These are phyloP conservation scores for Peronospora destructor DNA, from an alignment of 352 stramenopile genomes.

Conservation along the genomic window DNA sequence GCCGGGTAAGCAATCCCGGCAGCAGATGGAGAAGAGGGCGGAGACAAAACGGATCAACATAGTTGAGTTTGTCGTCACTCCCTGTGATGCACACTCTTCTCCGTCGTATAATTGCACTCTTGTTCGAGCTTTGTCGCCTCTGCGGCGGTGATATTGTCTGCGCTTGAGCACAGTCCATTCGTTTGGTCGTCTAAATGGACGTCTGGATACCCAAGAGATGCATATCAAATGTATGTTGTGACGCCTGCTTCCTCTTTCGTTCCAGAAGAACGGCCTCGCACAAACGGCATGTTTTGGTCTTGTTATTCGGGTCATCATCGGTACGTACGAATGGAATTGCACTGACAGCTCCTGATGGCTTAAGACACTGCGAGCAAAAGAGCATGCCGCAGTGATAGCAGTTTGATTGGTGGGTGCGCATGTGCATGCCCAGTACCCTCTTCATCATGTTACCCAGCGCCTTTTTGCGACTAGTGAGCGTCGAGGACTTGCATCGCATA, in stretches of 20 bases:
- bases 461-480: constrained; percentile 42
- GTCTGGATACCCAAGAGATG: constrained; percentile 47
- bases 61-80: constrained; percentile 13
- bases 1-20: constrained; percentile 13
- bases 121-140: constrained; percentile 20
- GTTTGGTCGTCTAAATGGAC: constrained; percentile 18
- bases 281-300: constrained; percentile 53
- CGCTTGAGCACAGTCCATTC: constrained; percentile 20
- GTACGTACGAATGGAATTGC: constrained; percentile 50
- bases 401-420: constrained; percentile 53
- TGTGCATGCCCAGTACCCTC: constrained; percentile 35
- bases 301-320: constrained; percentile 42
- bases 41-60: constrained; percentile 14
- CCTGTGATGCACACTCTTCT: constrained; percentile 20
- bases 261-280: constrained; percentile 61
- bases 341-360: constrained; percentile 37
- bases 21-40: constrained; percentile 21
- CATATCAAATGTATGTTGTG: constrained; percentile 49
- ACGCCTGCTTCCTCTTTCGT: constrained; percentile 42
- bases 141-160: constrained; percentile 19
- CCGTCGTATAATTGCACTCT: constrained; percentile 22
- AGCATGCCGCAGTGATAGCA: constrained; percentile 81
- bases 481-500: constrained; percentile 58
- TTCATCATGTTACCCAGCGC: constrained; percentile 54
- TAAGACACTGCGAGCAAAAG: constrained; percentile 64